Conservation (phyloP, 164 flowering plant species). For the Chimonanthus salicifolius region DNA sequence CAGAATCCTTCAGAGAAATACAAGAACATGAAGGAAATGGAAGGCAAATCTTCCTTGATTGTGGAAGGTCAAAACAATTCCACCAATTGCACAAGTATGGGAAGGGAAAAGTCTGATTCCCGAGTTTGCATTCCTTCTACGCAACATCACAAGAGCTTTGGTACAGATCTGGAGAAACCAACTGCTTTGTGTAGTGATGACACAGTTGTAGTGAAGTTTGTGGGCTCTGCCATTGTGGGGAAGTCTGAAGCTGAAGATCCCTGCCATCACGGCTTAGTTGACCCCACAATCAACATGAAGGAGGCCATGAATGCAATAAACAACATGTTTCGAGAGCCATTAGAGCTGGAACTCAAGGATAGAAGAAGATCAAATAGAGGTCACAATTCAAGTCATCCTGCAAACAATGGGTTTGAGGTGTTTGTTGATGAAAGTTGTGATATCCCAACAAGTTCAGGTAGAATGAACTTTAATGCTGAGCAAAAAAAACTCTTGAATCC, state of each 20-base stretch:
- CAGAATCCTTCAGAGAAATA: too few relatives aligned
- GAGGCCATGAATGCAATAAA: slow-evolving; percentile 84
- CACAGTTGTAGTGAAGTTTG: neutral
- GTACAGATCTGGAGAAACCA: slow-evolving; percentile 8
- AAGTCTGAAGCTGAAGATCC: slow-evolving; percentile 79
- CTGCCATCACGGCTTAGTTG: slow-evolving; percentile 93
- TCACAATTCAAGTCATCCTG: slow-evolving; percentile 25
- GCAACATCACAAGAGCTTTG: slow-evolving; percentile 1
- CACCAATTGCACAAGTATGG: neutral
- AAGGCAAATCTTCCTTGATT: neutral
- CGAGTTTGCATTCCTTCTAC: neutral
- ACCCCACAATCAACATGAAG: slow-evolving; percentile 84
- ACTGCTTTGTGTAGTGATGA: slow-evolving; percentile 42
- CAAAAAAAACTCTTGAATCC: slow-evolving; percentile 6
- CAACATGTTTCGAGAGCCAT: slow-evolving; percentile 86
- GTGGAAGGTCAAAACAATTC: neutral
- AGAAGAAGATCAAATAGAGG: slow-evolving; percentile 31
- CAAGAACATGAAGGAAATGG: neutral
- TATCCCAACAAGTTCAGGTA: slow-evolving; percentile 7
- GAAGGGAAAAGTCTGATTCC: neutral
- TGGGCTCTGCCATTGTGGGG: slow-evolving; percentile 64
- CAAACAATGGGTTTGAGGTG: slow-evolving; percentile 38
- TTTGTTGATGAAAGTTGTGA: slow-evolving; percentile 53
- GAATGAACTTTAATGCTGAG: slow-evolving; percentile 16
- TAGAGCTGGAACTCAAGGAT: slow-evolving; percentile 42